Conservation (phyloP, 805 yeast species). For the Metschnikowia kunwiensis region DNA sequence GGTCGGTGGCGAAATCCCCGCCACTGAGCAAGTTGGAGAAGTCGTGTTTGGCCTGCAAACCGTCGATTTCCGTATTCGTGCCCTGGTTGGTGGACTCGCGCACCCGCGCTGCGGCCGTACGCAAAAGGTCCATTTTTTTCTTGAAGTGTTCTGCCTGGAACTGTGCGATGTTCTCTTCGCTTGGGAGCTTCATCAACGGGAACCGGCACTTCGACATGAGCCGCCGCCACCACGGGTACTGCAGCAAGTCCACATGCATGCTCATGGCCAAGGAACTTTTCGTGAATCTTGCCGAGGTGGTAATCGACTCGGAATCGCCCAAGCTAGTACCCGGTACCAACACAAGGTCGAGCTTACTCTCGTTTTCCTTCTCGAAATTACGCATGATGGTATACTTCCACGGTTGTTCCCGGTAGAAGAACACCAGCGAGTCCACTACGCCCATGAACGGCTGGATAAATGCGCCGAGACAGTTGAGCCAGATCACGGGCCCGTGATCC, state of each 20-base stretch:
- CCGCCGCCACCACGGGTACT: slow-evolving; percentile 40
- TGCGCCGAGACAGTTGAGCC: slow-evolving; percentile 68
- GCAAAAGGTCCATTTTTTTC: slow-evolving; percentile 4
- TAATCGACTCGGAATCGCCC: slow-evolving; percentile 22
- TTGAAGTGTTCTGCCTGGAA: slow-evolving; percentile 19
- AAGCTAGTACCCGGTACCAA: slow-evolving; percentile 5
- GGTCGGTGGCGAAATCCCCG: slow-evolving; percentile 27
- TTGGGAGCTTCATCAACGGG: slow-evolving; percentile 48
- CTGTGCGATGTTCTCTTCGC: slow-evolving; percentile 28
- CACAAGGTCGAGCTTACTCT: slow-evolving; percentile 23
- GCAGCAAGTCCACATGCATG: slow-evolving; percentile 27
- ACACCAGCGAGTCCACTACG: slow-evolving; percentile 71
- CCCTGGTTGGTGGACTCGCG: background rate
- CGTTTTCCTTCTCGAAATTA: slow-evolving; percentile 36
- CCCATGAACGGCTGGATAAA: slow-evolving; percentile 81
- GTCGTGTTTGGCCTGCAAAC: slow-evolving; percentile 29
- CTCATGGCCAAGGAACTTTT: slow-evolving; percentile 29
- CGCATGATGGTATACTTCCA: slow-evolving; percentile 55
- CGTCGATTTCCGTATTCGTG: slow-evolving; percentile 7
- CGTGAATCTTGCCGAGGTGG: slow-evolving; percentile 25
- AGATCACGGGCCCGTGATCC: slow-evolving; percentile 49
- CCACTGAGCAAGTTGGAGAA: slow-evolving; percentile 37
- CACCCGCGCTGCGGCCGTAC: background rate
- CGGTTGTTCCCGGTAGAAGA: slow-evolving; percentile 73
- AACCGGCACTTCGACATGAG: slow-evolving; percentile 32